A percentile compares a stretch with the other conserved stretches of the same genome.
Conservation (phyloP, 129 eudicot genomes). For the Artemisia argyi region DNA sequence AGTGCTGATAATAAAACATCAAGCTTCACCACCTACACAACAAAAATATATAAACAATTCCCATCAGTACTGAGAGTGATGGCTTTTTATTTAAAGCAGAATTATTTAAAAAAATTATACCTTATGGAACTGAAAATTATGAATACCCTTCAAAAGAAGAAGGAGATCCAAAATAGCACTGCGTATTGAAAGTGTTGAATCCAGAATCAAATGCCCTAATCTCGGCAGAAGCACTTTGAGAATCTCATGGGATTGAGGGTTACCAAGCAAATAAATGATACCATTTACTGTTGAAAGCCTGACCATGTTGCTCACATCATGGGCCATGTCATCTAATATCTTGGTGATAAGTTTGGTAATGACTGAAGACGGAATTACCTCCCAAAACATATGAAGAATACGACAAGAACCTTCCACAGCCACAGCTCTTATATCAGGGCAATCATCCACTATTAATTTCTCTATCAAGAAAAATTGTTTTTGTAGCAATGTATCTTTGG, state of each 20-base stretch:
- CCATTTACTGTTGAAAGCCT: constrained; percentile 91
- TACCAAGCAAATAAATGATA: constrained; percentile 76
- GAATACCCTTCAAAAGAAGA: constrained; percentile 60
- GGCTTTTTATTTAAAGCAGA: background rate
- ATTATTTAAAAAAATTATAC: constrained; percentile 35
- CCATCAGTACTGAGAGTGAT: background rate
- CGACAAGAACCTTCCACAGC: constrained; percentile 99
- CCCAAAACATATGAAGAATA: constrained; percentile 90
- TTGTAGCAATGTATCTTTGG: constrained; percentile 67
- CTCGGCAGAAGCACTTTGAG: constrained; percentile 90
- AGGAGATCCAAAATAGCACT: constrained; percentile 75
- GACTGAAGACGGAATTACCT: constrained; percentile 70
- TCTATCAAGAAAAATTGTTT: constrained; percentile 81
- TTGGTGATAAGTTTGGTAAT: constrained; percentile 77
- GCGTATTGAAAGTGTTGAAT: constrained; percentile 63
- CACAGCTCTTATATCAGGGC: constrained; percentile 82
- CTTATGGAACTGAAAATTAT: constrained; percentile 86
- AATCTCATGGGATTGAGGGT: constrained; percentile 93
- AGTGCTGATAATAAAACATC: constrained; percentile 65
- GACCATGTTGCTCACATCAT: constrained; percentile 65
- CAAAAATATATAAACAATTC: background rate
- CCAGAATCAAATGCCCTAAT: constrained; percentile 67
- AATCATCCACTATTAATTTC: constrained; percentile 77
- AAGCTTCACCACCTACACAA: constrained; percentile 64
- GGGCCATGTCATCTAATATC: constrained; percentile 76